Percentiles rank a stretch among this genome's conserved stretches.
These are phyloP conservation scores for Myxozyma neotropica DNA, from an alignment of 805 yeast species.

Conservation along the genomic window DNA sequence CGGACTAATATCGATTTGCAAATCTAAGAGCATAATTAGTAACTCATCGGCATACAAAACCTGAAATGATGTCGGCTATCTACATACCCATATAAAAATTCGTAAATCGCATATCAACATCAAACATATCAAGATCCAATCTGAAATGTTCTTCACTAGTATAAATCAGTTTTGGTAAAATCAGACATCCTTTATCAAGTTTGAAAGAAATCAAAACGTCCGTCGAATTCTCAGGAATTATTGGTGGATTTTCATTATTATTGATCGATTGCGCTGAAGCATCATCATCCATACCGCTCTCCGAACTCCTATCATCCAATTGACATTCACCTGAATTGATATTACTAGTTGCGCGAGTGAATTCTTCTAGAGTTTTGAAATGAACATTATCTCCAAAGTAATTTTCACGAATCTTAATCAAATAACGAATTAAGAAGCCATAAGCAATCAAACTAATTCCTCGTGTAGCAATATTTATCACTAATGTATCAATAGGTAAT, in stretches of 20 bases:
- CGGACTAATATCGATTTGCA: conserved; percentile 74
- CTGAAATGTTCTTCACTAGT: conserved; percentile 63
- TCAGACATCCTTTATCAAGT: conserved; percentile 67
- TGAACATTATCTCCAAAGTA: conserved; percentile 86
- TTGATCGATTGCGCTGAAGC: not conserved
- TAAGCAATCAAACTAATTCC: conserved; percentile 70
- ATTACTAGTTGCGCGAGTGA: conserved; percentile 45
- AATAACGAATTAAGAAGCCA: conserved; percentile 76
- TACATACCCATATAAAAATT: conserved; percentile 79
- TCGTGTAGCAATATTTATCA: conserved; percentile 65
- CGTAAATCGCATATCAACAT: conserved; percentile 80
- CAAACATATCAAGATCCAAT: conserved; percentile 63
- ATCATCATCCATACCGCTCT: not conserved
- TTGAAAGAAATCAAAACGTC: conserved; percentile 75
- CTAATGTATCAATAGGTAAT: conserved; percentile 68
- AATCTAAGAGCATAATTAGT: conserved; percentile 42
- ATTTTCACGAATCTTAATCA: conserved; percentile 78
- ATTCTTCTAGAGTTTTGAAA: conserved; percentile 86
- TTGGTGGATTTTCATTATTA: not conserved
- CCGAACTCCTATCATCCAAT: not conserved
- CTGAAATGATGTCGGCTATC: not conserved
- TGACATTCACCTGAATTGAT: not conserved
- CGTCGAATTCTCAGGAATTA: not conserved
- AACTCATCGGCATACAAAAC: too few species aligned
- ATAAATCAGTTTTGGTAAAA: conserved; percentile 74